These are phyloP conservation scores for Serendipita sp. DNA, from an alignment of 768 basidiomycete genomes.

Conservation along the genomic window DNA sequence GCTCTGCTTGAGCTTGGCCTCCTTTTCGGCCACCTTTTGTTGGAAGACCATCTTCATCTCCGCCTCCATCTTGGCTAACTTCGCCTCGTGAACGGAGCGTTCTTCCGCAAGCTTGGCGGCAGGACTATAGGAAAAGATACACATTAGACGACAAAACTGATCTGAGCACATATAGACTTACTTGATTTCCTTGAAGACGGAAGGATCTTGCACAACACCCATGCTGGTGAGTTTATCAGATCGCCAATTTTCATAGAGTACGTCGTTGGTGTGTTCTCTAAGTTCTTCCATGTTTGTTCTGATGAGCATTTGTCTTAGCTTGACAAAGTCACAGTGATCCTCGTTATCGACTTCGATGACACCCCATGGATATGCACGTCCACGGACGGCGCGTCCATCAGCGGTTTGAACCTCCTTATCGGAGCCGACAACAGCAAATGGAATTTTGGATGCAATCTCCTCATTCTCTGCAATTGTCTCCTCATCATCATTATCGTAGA, in stretches of 20 bases:
- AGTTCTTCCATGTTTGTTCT: slow-evolving; percentile 99
- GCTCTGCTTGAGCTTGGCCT: slow-evolving; percentile 94
- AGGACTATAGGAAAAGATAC: slow-evolving; percentile 38
- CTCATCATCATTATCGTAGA: slow-evolving; percentile 96
- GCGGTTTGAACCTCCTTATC: slow-evolving; percentile 64
- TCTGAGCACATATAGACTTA: slow-evolving; percentile 27
- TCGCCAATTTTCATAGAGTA: slow-evolving; percentile 96
- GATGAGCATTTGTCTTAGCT: slow-evolving; percentile 97
- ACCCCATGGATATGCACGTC: slow-evolving; percentile 96
- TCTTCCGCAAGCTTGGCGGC: slow-evolving; percentile 94
- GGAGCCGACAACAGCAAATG: slow-evolving; percentile 95
- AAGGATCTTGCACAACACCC: slow-evolving; percentile 96
- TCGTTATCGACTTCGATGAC: slow-evolving; percentile 99
- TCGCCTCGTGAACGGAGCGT: slow-evolving; percentile 88
- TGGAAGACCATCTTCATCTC: slow-evolving; percentile 99
- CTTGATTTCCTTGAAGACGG: slow-evolving; percentile 99
- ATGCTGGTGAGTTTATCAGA: slow-evolving; percentile 90
- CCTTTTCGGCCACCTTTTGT: slow-evolving; percentile 99
- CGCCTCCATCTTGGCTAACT: slow-evolving; percentile 97
- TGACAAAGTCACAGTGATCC: slow-evolving; percentile 98
- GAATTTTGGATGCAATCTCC: slow-evolving; percentile 93
- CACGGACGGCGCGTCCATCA: slow-evolving; percentile 85
- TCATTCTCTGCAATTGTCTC: slow-evolving; percentile 95
- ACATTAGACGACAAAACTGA: slow-evolving; percentile 5
- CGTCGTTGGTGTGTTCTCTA: slow-evolving; percentile 89